These are phyloP conservation scores for Serpula lacrymans DNA, from an alignment of 768 basidiomycete genomes.

Conservation along the genomic window DNA sequence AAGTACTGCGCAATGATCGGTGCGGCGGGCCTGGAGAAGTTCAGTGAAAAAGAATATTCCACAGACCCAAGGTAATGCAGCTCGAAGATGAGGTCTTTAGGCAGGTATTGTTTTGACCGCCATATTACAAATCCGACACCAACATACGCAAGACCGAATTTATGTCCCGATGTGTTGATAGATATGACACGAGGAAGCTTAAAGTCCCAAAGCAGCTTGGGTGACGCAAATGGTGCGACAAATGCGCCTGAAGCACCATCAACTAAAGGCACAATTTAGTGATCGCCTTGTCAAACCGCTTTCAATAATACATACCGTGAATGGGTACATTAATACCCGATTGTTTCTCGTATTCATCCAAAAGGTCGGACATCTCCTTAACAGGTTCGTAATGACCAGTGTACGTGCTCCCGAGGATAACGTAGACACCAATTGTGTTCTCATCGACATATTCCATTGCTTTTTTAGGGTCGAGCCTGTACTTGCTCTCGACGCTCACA, in stretches of 20 bases:
- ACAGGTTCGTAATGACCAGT: conserved; percentile 76
- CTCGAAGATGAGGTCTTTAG: conserved; percentile 70
- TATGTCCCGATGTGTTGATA: conserved; percentile 61
- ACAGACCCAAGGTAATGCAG: conserved; percentile 48
- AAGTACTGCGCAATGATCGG: conserved; percentile 63
- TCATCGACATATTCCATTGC: conserved; percentile 67
- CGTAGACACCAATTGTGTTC: conserved; percentile 69
- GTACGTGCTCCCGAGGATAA: conserved; percentile 55
- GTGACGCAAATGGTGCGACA: conserved; percentile 57
- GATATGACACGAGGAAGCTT: conserved; percentile 54
- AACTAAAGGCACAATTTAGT: conserved; percentile 24
- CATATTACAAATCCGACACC: conserved; percentile 68
- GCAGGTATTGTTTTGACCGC: conserved; percentile 52
- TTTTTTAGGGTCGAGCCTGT: conserved; percentile 69
- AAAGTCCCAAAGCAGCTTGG: conserved; percentile 59
- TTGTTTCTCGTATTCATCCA: conserved; percentile 52
- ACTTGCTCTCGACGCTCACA: conserved; percentile 63
- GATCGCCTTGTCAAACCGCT: conserved; percentile 17
- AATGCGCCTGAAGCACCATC: conserved; percentile 64
- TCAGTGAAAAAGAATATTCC: conserved; percentile 75
- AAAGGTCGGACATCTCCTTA: conserved; percentile 74
- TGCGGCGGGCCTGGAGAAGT: conserved; percentile 59
- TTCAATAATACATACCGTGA: conserved; percentile 28
- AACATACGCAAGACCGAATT: conserved; percentile 54
- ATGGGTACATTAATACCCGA: conserved; percentile 45